phyloP scores from a whole-genome alignment of 1,139 yeast species.

The Kazachstania sp. region DNA sequence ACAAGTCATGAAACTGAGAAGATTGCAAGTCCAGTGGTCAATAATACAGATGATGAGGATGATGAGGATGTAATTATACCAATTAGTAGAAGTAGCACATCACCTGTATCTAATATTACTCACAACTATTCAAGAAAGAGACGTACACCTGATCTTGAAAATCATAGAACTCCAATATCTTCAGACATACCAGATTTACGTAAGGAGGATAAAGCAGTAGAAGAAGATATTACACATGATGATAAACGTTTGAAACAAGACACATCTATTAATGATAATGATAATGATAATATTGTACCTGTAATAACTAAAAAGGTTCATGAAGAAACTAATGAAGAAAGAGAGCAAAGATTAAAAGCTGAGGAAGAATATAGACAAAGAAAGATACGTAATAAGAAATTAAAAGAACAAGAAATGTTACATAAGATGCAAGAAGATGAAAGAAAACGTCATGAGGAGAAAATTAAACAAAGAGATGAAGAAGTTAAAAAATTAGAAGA shows the following conservation, averaged over 20 bases:
- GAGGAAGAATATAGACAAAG: conserved; percentile 31
- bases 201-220: background rate
- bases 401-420: conserved; percentile 31
- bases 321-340: conserved; percentile 32
- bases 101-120: background rate
- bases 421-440: conserved; percentile 31
- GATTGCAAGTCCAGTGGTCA: background rate
- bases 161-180: background rate
- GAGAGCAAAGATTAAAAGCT: conserved; percentile 23
- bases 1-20: background rate
- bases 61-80: conserved; percentile 7
- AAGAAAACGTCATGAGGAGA: conserved; percentile 25
- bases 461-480: conserved; percentile 32
- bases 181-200: background rate
- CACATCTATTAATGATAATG: background rate
- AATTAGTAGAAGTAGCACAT: conserved; percentile 1
- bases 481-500: conserved; percentile 37
- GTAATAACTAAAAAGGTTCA: conserved; percentile 3
- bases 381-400: conserved; percentile 28
- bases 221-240: background rate
- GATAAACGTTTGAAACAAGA: background rate
- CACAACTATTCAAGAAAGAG: background rate
- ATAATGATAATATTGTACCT: background rate
- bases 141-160: background rate
- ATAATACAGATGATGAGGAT: background rate